phyloP scores from a whole-genome alignment of 1,284 basidiomycete species.

The Pyrrhoderma lamaoense region DNA sequence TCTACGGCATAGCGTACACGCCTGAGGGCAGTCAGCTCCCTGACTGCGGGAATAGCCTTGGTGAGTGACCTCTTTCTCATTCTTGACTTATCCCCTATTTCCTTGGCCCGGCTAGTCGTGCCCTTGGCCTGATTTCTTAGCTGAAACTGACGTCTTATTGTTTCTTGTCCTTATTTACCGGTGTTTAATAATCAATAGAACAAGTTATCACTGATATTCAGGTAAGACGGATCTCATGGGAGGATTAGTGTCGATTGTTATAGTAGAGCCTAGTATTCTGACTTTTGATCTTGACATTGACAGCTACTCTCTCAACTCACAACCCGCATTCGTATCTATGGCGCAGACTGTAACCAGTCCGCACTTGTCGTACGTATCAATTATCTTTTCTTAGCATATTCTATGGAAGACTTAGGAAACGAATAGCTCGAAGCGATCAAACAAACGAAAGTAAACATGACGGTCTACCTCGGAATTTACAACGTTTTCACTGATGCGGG shows the following conservation, averaged over 20 bases:
- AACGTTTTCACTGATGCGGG: slow-evolving; percentile 53
- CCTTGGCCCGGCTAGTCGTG: slow-evolving; percentile 2
- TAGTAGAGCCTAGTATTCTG: background rate
- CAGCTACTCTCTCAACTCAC: slow-evolving; percentile 56
- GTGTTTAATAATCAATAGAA: background rate
- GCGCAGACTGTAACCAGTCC: slow-evolving; percentile 52
- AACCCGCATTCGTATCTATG: slow-evolving; percentile 48
- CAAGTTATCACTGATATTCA: slow-evolving; percentile 18
- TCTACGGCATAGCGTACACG: slow-evolving; percentile 73
- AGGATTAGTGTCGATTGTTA: background rate
- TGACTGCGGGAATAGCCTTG: slow-evolving; percentile 39
- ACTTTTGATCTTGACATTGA: background rate
- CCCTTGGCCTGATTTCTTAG: slow-evolving; percentile 4
- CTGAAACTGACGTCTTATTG: background rate
- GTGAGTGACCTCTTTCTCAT: slow-evolving; percentile 27
- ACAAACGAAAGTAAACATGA: slow-evolving; percentile 84
- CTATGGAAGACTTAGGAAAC: background rate
- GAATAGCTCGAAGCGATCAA: slow-evolving; percentile 70
- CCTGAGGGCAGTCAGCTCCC: slow-evolving; percentile 50
- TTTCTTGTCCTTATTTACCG: background rate
- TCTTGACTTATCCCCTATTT: background rate
- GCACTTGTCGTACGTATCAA: slow-evolving; percentile 39
- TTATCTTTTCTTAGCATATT: slow-evolving; percentile 14
- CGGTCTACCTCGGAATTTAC: slow-evolving; percentile 83
- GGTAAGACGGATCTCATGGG: slow-evolving; percentile 1